Evolutionary conservation across 805 yeast species (phyloP).

Genomic region (Metschnikowia bowlesiae): DNA sequence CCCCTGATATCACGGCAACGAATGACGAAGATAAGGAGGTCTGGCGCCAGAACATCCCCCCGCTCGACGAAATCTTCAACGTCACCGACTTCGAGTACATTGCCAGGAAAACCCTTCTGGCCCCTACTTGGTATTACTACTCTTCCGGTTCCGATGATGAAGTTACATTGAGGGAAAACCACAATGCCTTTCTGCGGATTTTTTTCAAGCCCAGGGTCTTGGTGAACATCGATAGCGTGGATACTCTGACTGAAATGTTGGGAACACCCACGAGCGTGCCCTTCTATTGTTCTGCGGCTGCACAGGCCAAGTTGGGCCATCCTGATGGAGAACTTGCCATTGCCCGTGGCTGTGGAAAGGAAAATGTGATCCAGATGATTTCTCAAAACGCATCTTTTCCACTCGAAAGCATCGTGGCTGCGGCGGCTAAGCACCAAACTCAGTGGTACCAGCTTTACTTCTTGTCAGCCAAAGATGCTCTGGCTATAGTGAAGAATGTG

Average conservation of each 20-base stretch:
- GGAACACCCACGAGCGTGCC: slow-evolving; percentile 73
- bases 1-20: slow-evolving; percentile 11
- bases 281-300: slow-evolving; percentile 88
- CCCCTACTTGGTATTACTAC: slow-evolving; percentile 48
- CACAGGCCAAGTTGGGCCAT: slow-evolving; percentile 86
- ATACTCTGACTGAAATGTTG: slow-evolving; percentile 65
- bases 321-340: slow-evolving; percentile 88
- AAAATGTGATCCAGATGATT: slow-evolving; percentile 77
- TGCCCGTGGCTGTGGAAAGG: slow-evolving; percentile 75
- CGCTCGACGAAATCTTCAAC: slow-evolving; percentile 27
- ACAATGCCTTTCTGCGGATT: slow-evolving; percentile 79
- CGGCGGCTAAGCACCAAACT: slow-evolving; percentile 59
- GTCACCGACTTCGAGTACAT: slow-evolving; percentile 38
- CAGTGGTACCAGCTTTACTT: slow-evolving; percentile 91
- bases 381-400: slow-evolving; percentile 89
- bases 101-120: slow-evolving; percentile 32
- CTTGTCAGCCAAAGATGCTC: slow-evolving; percentile 54
- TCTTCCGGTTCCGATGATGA: slow-evolving; percentile 93
- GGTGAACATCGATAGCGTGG: slow-evolving; percentile 75
- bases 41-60: slow-evolving; percentile 24
- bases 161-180: slow-evolving; percentile 84
- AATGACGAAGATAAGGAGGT: slow-evolving; percentile 19
- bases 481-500: slow-evolving; percentile 61
- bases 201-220: slow-evolving; percentile 82
- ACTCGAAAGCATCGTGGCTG: slow-evolving; percentile 77